phyloP scores from a whole-genome alignment of 2,329 filamentous ascomycete species.

The Aspergillus proliferans region DNA sequence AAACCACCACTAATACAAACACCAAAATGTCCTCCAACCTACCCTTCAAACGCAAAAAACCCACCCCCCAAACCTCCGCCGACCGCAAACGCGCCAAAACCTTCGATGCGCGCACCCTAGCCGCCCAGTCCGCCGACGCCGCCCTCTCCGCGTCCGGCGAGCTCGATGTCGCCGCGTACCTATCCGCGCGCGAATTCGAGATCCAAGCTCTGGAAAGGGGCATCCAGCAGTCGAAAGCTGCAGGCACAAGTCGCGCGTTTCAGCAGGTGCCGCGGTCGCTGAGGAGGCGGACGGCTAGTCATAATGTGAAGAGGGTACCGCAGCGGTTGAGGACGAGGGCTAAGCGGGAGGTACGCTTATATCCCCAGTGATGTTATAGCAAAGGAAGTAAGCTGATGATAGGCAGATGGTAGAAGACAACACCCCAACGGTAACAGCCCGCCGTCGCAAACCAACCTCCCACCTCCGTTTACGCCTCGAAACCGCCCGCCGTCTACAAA shows the following conservation, averaged over 20 bases:
- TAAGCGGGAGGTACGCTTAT: conserved; percentile 48
- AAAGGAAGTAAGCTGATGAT: background rate
- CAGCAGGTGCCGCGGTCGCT: conserved; percentile 82
- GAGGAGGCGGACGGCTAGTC: conserved; percentile 82
- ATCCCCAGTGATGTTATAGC: background rate
- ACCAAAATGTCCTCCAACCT: conserved; percentile 27
- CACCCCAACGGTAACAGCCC: conserved; percentile 68
- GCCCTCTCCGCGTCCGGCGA: conserved; percentile 61
- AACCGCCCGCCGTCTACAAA: conserved; percentile 64
- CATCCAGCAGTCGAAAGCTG: conserved; percentile 66
- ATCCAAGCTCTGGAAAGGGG: conserved; percentile 77
- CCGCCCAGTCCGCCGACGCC: conserved; percentile 40
- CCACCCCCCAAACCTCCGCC: conserved; percentile 14
- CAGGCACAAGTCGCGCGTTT: conserved; percentile 66
- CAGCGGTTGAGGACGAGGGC: conserved; percentile 66
- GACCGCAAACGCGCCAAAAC: conserved; percentile 40
- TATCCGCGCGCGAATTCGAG: conserved; percentile 81
- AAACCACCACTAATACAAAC: background rate
- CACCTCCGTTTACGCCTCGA: conserved; percentile 57
- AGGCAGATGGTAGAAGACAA: conserved; percentile 78
- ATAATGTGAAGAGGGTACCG: conserved; percentile 88
- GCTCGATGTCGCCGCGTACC: conserved; percentile 76
- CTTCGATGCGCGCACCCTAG: conserved; percentile 38
- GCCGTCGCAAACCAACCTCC: conserved; percentile 41
- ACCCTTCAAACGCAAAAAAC: conserved; percentile 28